Evolutionary conservation across 495 filamentous ascomycete species (phyloP).

Genomic region (Letharia lupina): DNA sequence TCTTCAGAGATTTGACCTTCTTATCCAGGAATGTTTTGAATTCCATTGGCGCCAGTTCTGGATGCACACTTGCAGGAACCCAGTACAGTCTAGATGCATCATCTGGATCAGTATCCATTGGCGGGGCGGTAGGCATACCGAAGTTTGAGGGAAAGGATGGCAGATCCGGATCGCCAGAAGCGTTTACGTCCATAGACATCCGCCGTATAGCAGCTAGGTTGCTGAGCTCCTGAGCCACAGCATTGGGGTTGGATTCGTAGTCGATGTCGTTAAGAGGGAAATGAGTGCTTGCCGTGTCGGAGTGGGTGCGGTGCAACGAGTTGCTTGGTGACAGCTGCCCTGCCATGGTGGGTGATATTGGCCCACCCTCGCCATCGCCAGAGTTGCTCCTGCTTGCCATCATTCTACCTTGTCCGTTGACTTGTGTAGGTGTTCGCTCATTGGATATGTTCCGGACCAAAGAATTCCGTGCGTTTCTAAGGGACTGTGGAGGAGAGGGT

Average conservation of each 20-base stretch:
- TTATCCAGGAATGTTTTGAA: constrained; percentile 96
- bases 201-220: constrained; percentile 91
- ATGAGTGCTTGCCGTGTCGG: constrained; percentile 62
- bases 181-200: constrained; percentile 97
- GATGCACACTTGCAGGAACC: constrained; percentile 91
- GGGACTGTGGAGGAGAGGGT: constrained; percentile 38
- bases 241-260: constrained; percentile 80
- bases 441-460: constrained; percentile 19
- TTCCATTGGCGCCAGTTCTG: constrained; percentile 89
- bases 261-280: constrained; percentile 90
- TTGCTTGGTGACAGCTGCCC: constrained; percentile 50
- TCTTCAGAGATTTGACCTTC: constrained; percentile 77
- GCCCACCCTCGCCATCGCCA: constrained; percentile 42
- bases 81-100: constrained; percentile 86
- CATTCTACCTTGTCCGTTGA: constrained; percentile 38
- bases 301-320: constrained; percentile 49
- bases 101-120: constrained; percentile 69
- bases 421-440: constrained; percentile 25
- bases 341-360: constrained; percentile 44
- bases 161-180: constrained; percentile 84
- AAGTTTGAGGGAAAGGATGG: constrained; percentile 64
- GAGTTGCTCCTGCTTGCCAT: constrained; percentile 37
- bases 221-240: constrained; percentile 88
- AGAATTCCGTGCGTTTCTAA: constrained; percentile 19
- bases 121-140: constrained; percentile 61